phyloP scores from a whole-genome alignment of 306 rosid species.

The Pueraria montana region DNA sequence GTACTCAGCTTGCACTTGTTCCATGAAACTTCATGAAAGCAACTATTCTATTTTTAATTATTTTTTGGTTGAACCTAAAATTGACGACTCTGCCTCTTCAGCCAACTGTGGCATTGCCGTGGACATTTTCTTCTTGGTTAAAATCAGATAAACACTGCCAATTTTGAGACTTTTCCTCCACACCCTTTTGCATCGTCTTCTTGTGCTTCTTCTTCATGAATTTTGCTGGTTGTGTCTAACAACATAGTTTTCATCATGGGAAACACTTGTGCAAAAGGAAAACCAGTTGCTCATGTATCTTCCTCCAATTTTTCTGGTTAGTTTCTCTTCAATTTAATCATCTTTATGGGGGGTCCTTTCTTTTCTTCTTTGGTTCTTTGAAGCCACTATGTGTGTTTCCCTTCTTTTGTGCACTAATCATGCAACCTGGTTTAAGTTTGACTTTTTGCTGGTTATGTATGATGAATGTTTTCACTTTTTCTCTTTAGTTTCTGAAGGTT shows the following conservation, averaged over 20 bases:
- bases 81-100: slow-evolving; percentile 43
- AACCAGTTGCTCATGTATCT: slow-evolving; percentile 83
- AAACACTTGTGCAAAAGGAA: slow-evolving; percentile 53
- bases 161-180: background rate
- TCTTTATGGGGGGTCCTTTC: background rate
- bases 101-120: slow-evolving; percentile 14
- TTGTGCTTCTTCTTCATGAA: slow-evolving; percentile 17
- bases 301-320: slow-evolving; percentile 66
- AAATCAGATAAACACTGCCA: background rate
- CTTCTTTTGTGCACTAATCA: background rate
- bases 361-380: slow-evolving; percentile 5
- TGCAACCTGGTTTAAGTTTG: background rate
- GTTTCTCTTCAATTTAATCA: slow-evolving; percentile 1
- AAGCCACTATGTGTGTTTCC: background rate
- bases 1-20: background rate
- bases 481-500: background rate
- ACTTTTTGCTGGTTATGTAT: background rate
- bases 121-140: slow-evolving; percentile 28
- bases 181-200: slow-evolving; percentile 4
- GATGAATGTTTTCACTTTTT: background rate
- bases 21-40: slow-evolving; percentile 32
- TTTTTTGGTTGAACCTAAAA: background rate
- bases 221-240: slow-evolving; percentile 39
- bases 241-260: slow-evolving; percentile 53
- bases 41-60: background rate